phyloP scores from a whole-genome alignment of 441 rosid genomes.

The Pelargonium australe region DNA sequence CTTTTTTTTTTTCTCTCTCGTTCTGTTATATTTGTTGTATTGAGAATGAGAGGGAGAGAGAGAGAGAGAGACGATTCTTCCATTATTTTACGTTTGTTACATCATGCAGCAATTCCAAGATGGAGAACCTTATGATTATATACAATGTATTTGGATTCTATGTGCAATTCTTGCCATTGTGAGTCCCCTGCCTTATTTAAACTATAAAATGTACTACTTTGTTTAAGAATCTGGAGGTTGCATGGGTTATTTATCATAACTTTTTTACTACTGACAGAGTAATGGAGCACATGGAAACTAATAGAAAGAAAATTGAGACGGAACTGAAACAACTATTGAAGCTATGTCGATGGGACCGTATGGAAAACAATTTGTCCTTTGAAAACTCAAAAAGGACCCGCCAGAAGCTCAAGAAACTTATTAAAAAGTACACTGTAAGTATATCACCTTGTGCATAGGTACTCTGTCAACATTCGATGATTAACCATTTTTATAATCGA shows the following conservation, averaged over 20 bases:
- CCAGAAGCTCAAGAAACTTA: constrained; percentile 73
- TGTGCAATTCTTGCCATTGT: constrained; percentile 81
- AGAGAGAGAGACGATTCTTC: neutral
- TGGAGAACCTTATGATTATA: constrained; percentile 52
- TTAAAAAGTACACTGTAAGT: constrained; percentile 77
- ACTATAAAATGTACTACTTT: constrained; percentile 4
- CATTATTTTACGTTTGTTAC: constrained; percentile 7
- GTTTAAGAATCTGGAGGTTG: constrained; percentile 16
- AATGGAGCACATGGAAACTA: constrained; percentile 50
- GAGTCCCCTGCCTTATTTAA: constrained; percentile 27
- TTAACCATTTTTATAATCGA: neutral
- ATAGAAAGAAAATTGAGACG: constrained; percentile 47
- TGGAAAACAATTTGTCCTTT: constrained; percentile 46
- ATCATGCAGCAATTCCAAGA: constrained; percentile 51
- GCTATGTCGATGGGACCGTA: constrained; percentile 77
- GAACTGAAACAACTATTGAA: constrained; percentile 65
- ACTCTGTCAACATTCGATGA: neutral
- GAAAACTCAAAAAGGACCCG: constrained; percentile 59
- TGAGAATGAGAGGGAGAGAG: neutral
- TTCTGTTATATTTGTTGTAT: neutral
- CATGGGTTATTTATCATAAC: constrained; percentile 20
- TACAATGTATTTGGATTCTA: constrained; percentile 88
- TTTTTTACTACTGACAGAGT: constrained; percentile 42
- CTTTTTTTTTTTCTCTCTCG: neutral
- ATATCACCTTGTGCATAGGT: neutral